Conservation (phyloP, 1,139 yeast genomes). For the Taphrina betulina region DNA sequence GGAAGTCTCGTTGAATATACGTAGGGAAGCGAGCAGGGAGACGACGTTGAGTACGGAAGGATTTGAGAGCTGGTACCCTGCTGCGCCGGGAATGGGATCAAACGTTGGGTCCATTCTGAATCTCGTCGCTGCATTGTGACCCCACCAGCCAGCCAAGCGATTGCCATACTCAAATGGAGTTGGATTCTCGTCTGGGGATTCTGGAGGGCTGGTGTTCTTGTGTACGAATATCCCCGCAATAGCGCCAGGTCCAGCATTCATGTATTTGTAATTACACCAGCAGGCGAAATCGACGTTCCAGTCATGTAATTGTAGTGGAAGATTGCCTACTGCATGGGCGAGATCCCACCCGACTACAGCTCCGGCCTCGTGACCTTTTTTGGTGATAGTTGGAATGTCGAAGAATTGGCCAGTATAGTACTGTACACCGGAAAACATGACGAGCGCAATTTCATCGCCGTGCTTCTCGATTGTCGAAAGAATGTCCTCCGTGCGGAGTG, state of each 20-base stretch:
- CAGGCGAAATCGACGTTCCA: conserved; percentile 93
- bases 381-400: conserved; percentile 68
- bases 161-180: conserved; percentile 38
- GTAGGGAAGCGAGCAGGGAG: conserved; percentile 64
- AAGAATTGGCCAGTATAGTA: conserved; percentile 89
- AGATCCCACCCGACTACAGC: conserved; percentile 88
- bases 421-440: conserved; percentile 84
- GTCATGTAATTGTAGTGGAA: conserved; percentile 69
- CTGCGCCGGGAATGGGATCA: conserved; percentile 77
- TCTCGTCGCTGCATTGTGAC: conserved; percentile 66
- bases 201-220: conserved; percentile 42
- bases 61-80: conserved; percentile 88
- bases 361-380: conserved; percentile 54
- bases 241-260: conserved; percentile 91
- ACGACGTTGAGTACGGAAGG: conserved; percentile 85
- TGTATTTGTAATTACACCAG: conserved; percentile 90
- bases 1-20: conserved; percentile 60
- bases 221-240: conserved; percentile 81
- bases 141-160: conserved; percentile 95
- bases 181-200: background rate
- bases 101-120: conserved; percentile 78
- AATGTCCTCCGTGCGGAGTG: conserved; percentile 64
- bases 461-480: conserved; percentile 56
- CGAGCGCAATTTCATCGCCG: conserved; percentile 66
- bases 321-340: conserved; percentile 93